phyloP scores from a whole-genome alignment of 768 basidiomycete genomes.

The Dioszegia hungarica region DNA sequence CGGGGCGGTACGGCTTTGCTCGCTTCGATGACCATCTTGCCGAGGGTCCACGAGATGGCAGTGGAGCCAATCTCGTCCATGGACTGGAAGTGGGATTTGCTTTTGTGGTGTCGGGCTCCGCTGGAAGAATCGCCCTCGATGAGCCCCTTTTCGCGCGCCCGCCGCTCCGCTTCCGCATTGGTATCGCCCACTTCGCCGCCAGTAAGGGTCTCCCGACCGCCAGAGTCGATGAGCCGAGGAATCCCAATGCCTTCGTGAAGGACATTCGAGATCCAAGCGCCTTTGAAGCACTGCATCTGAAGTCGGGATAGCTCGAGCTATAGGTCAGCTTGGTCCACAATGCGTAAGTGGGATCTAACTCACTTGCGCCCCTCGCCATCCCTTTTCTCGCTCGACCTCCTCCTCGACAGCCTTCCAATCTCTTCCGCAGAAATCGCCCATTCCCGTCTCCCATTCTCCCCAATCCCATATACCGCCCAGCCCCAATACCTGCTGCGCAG shows the following conservation, averaged over 20 bases:
- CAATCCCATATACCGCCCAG: slow-evolving; percentile 94
- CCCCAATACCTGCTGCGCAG: slow-evolving; percentile 92
- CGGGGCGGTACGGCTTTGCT: slow-evolving; percentile 52
- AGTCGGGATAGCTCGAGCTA: slow-evolving; percentile 75
- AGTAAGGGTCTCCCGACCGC: slow-evolving; percentile 64
- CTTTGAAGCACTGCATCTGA: slow-evolving; percentile 99
- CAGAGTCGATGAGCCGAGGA: slow-evolving; percentile 80
- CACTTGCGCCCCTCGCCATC: slow-evolving; percentile 54
- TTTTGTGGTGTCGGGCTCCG: not conserved
- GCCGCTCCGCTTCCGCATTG: slow-evolving; percentile 62
- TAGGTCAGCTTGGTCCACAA: not conserved
- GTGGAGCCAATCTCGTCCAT: slow-evolving; percentile 87
- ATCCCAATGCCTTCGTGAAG: slow-evolving; percentile 93
- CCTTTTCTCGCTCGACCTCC: slow-evolving; percentile 59
- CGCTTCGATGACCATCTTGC: slow-evolving; percentile 98
- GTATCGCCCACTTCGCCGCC: slow-evolving; percentile 52
- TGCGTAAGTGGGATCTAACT: slow-evolving; percentile 31
- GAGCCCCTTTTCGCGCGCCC: slow-evolving; percentile 78
- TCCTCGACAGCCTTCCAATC: slow-evolving; percentile 71
- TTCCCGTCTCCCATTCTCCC: slow-evolving; percentile 90
- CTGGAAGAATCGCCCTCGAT: slow-evolving; percentile 38
- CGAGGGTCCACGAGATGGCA: slow-evolving; percentile 94
- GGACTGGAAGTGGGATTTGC: slow-evolving; percentile 76
- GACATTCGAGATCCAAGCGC: slow-evolving; percentile 95
- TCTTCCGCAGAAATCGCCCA: slow-evolving; percentile 72